phyloP scores from a whole-genome alignment of 148 eudicot species.

The Mesembryanthemum crystallinum region DNA sequence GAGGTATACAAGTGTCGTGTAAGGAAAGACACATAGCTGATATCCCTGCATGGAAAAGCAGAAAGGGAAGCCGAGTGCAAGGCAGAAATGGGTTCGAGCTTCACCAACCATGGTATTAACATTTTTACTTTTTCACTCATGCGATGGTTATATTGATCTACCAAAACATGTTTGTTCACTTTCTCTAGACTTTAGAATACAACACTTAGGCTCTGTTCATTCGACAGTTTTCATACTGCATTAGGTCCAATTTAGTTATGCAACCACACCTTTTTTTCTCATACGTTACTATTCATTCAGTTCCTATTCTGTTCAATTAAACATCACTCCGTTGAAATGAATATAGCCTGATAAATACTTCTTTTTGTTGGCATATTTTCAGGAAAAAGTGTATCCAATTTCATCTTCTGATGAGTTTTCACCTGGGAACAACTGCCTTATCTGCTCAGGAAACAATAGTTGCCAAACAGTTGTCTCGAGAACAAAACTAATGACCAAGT shows the following conservation, averaged over 20 bases:
- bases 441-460: conserved; percentile 54
- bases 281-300: too few species aligned
- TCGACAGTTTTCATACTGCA: too few species aligned
- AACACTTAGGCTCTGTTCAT: too few species aligned
- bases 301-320: too few species aligned
- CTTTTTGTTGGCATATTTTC: conserved; percentile 12
- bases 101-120: conserved; percentile 60
- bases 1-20: conserved; percentile 30
- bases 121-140: not conserved
- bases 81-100: conserved; percentile 63
- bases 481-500: conserved; percentile 76
- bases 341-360: conserved; percentile 6
- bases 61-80: conserved; percentile 35
- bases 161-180: not conserved
- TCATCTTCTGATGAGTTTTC: conserved; percentile 34
- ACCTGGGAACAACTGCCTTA: conserved; percentile 38
- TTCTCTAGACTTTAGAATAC: too few species aligned
- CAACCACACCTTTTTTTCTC: too few species aligned
- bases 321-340: too few species aligned
- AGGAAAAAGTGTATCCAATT: conserved; percentile 38
- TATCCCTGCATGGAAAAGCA: conserved; percentile 35
- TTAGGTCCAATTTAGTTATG: too few species aligned
- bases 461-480: conserved; percentile 71
- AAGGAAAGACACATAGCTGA: conserved; percentile 18
- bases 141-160: not conserved